Conservation (phyloP, 768 basidiomycete genomes). For the Pleurotus salmoneostramineus region DNA sequence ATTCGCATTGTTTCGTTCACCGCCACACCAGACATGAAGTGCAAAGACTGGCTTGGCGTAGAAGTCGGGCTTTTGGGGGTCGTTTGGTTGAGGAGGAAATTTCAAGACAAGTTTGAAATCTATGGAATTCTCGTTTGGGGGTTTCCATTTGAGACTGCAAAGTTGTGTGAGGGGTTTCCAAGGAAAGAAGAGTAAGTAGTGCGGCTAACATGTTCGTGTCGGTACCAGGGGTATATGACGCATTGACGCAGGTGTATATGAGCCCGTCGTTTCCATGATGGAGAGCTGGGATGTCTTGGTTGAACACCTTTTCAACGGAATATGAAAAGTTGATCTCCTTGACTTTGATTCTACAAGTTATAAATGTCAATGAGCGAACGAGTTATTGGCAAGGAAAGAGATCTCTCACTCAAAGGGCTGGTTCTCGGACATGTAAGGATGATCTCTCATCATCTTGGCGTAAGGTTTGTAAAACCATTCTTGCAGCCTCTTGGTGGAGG, state of each 20-base stretch:
- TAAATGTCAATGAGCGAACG: conserved; percentile 9
- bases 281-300: conserved; percentile 75
- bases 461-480: conserved; percentile 85
- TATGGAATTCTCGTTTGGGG: conserved; percentile 94
- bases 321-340: conserved; percentile 90
- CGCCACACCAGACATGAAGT: conserved; percentile 81
- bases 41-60: conserved; percentile 83
- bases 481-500: conserved; percentile 59
- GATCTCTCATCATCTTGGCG: conserved; percentile 59
- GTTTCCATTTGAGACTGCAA: conserved; percentile 99
- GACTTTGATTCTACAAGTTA: conserved; percentile 62
- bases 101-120: conserved; percentile 96
- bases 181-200: too few species aligned
- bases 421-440: conserved; percentile 57
- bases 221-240: conserved; percentile 81
- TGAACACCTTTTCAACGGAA: conserved; percentile 81
- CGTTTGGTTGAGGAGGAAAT: conserved; percentile 65
- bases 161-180: too few species aligned
- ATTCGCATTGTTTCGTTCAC: conserved; percentile 42
- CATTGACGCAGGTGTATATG: conserved; percentile 90
- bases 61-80: conserved; percentile 69
- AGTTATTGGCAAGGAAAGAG: background rate
- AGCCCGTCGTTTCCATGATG: conserved; percentile 95
- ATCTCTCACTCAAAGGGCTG: conserved; percentile 83
- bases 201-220: conserved; percentile 91